phyloP scores from a whole-genome alignment of 2,329 filamentous ascomycete species.

The Dothistroma septosporum region DNA sequence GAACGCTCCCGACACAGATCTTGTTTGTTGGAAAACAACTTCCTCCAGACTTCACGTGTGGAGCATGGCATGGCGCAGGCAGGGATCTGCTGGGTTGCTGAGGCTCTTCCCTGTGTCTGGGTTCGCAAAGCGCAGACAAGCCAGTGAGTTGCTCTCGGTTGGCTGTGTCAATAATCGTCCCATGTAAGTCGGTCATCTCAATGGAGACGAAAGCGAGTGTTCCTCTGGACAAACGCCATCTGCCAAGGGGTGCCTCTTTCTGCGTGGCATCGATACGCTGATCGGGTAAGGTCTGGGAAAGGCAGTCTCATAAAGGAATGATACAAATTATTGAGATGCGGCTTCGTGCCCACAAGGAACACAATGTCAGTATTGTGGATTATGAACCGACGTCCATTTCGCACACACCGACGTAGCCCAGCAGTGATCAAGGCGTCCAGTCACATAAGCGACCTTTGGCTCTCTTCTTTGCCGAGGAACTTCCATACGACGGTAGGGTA shows the following conservation, averaged over 20 bases:
- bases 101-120: neutral
- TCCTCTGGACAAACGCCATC: neutral
- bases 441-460: neutral
- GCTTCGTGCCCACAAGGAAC: no score
- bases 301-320: no score
- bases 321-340: no score
- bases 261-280: neutral
- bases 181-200: neutral
- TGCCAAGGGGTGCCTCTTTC: neutral
- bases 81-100: neutral
- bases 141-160: neutral
- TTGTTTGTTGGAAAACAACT: neutral
- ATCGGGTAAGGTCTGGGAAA: no score
- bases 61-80: neutral
- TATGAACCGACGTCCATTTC: neutral
- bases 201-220: neutral
- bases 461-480: neutral
- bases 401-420: neutral
- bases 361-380: no score
- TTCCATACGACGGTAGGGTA: neutral
- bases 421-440: neutral
- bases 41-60: neutral
- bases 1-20: neutral
- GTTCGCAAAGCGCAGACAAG: neutral
- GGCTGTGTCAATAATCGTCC: neutral